A percentile compares a stretch with the other conserved stretches of the same genome.
These are phyloP conservation scores for Ilex paraguariensis DNA, from an alignment of 305 asterid genomes.

Conservation along the genomic window DNA sequence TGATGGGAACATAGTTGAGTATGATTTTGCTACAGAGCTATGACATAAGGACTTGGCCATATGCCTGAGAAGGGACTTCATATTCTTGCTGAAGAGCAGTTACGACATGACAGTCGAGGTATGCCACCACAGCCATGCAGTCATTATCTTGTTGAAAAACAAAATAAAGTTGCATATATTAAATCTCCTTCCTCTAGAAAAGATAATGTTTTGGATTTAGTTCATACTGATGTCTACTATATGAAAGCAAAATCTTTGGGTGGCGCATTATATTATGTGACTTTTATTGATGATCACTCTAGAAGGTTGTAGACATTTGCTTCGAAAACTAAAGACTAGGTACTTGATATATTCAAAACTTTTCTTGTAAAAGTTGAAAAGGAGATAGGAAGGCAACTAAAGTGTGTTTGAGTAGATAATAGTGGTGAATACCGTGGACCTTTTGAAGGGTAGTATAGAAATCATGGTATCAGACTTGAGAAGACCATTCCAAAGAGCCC, in stretches of 20 bases:
- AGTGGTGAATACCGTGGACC: background rate
- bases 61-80: slow-evolving; percentile 6
- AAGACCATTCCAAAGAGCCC: background rate
- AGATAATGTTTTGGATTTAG: background rate
- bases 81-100: background rate
- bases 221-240: background rate
- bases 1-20: background rate
- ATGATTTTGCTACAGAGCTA: background rate
- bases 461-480: background rate
- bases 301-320: background rate
- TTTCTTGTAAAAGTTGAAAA: background rate
- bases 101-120: background rate
- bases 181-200: background rate
- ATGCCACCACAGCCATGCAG: background rate
- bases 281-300: background rate
- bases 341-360: background rate
- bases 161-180: background rate
- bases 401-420: background rate
- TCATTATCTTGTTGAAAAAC: background rate
- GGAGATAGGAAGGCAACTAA: background rate
- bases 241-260: background rate
- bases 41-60: slow-evolving; percentile 3
- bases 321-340: background rate
- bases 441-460: background rate
- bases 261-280: background rate